These are phyloP conservation scores for Noccaea bulbosa DNA, from an alignment of 345 rosid genomes.

Conservation along the genomic window DNA sequence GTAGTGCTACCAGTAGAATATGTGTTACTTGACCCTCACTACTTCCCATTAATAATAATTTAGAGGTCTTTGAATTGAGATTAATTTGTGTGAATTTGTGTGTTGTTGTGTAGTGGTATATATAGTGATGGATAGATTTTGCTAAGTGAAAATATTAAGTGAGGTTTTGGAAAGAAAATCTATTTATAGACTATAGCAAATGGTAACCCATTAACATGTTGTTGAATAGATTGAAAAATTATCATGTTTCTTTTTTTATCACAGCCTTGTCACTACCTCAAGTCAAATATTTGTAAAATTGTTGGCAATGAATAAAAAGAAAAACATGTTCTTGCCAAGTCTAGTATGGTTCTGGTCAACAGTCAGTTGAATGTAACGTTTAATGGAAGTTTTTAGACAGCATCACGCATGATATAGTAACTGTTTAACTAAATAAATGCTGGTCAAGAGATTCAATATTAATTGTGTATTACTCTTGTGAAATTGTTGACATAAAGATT, in stretches of 20 bases:
- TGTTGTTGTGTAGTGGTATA: conserved; percentile 4
- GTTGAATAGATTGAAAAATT: conserved; percentile 13
- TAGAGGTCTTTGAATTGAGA: conserved; percentile 20
- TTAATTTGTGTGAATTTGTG: conserved; percentile 8
- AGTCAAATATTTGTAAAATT: background rate
- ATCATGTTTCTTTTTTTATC: background rate
- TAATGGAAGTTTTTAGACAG: too few relatives aligned
- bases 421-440: background rate
- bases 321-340: background rate
- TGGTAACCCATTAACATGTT: conserved; percentile 2
- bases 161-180: conserved; percentile 16
- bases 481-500: background rate
- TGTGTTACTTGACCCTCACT: conserved; percentile 20
- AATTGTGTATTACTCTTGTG: background rate
- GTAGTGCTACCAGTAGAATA: conserved; percentile 53
- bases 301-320: background rate
- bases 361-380: background rate
- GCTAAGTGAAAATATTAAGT: background rate
- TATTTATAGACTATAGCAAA: background rate
- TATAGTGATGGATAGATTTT: conserved; percentile 12
- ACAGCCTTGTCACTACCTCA: background rate
- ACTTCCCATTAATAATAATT: conserved; percentile 24
- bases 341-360: background rate
- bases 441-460: conserved; percentile 6
- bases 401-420: background rate